phyloP scores from a whole-genome alignment of 768 basidiomycete species.

The Suillus spraguei region DNA sequence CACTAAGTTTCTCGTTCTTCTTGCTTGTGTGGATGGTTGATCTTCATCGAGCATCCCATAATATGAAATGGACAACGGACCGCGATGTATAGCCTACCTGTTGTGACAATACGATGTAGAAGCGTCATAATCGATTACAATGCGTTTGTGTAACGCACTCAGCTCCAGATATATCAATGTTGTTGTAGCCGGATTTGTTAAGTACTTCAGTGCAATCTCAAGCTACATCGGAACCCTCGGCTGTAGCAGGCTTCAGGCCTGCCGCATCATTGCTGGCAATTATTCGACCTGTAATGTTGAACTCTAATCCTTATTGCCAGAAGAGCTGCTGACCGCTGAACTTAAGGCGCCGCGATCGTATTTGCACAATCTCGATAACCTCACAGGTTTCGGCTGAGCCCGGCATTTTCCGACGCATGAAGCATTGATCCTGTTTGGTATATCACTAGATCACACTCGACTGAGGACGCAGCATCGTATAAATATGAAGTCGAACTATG shows the following conservation, averaged over 20 bases:
- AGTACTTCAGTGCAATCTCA: not conserved
- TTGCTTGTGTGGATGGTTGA: not conserved
- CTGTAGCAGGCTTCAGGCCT: no score
- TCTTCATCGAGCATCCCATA: not conserved
- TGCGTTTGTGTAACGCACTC: not conserved
- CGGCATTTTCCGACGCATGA: not conserved
- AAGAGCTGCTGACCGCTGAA: no score
- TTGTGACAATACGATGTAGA: not conserved
- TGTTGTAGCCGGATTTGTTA: not conserved
- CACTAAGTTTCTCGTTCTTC: not conserved
- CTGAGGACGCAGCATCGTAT: not conserved
- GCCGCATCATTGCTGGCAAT: no score
- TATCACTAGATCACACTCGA: not conserved
- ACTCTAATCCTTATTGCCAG: no score
- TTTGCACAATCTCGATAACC: no score
- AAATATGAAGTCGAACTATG: not conserved
- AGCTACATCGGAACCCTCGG: not conserved
- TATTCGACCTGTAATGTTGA: no score
- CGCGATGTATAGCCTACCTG: not conserved
- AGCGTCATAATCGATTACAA: not conserved
- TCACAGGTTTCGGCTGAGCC: not conserved
- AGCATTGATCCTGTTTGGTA: not conserved
- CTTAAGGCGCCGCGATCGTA: no score
- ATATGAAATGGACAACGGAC: not conserved
- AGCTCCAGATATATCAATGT: not conserved